A percentile compares a stretch with the other conserved stretches of the same genome.
Conservation (phyloP, 139 green algal genomes). For the Eudorina sp. region DNA sequence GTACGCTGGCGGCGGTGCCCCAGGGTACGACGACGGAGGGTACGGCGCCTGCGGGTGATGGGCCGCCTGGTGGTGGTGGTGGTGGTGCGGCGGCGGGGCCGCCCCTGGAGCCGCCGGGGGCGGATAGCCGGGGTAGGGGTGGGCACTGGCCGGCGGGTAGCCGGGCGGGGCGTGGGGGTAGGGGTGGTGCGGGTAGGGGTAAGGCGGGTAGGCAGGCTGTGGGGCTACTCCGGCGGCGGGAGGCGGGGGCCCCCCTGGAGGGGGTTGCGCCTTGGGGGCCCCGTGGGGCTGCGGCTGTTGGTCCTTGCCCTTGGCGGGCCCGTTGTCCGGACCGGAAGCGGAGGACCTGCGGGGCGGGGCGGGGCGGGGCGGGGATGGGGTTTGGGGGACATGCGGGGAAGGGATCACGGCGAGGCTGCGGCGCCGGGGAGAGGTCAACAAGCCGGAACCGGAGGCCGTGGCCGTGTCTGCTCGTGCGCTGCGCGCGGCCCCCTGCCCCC, state of each 20-base stretch:
- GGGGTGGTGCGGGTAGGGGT: constrained; percentile 5
- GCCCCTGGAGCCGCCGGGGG: background rate
- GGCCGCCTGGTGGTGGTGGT: background rate
- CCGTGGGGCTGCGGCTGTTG: background rate
- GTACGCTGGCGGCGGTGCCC: background rate
- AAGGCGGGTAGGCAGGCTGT: constrained; percentile 8
- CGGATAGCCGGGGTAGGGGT: background rate
- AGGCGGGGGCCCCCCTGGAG: constrained; percentile 2
- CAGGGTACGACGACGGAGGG: background rate
- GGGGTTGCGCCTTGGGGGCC: background rate
- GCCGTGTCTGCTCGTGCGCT: too few species aligned
- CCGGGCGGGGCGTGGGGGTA: constrained; percentile 14
- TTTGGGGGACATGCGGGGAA: too few species aligned
- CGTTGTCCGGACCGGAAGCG: background rate
- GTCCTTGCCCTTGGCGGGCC: background rate
- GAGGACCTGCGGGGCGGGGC: background rate
- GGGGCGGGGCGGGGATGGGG: background rate
- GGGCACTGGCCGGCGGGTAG: background rate
- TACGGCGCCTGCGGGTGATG: background rate
- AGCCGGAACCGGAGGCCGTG: too few species aligned
- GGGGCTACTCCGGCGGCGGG: constrained; percentile 10
- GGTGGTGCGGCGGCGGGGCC: background rate
- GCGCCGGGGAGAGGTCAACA: too few species aligned
- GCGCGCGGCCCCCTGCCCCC: too few species aligned
- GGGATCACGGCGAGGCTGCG: too few species aligned